Evolutionary conservation across 1,139 yeast species (phyloP).

Genomic region (Pichia sorboxylosa): DNA sequence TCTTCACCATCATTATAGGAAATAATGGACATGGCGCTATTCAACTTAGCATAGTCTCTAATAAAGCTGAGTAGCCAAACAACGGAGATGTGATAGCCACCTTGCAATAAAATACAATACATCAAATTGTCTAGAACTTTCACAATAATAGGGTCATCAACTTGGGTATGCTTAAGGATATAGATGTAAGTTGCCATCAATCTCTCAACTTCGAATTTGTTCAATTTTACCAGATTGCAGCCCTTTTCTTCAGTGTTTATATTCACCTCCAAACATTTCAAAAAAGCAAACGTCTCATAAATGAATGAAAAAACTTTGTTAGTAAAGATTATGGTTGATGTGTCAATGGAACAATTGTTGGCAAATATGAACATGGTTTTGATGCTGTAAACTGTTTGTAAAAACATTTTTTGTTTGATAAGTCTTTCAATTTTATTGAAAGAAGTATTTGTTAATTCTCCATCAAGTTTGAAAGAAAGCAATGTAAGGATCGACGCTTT

Average conservation of each 20-base stretch:
- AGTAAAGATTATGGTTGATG: not conserved
- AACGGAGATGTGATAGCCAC: slow-evolving; percentile 32
- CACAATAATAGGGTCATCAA: slow-evolving; percentile 29
- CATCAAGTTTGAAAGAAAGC: not conserved
- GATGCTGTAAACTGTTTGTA: not conserved
- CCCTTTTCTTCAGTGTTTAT: not conserved
- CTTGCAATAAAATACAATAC: slow-evolving; percentile 32
- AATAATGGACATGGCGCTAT: slow-evolving; percentile 15
- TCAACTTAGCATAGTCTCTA: slow-evolving; percentile 19
- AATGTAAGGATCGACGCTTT: not conserved
- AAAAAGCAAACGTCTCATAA: not conserved
- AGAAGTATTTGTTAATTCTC: not conserved
- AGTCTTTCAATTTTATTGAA: not conserved
- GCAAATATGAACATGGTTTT: not conserved
- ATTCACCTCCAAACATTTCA: not conserved
- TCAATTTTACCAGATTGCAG: no score
- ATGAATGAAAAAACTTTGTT: not conserved
- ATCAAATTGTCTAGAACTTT: slow-evolving; percentile 28
- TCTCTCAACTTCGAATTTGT: slow-evolving; percentile 19
- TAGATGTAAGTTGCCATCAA: slow-evolving; percentile 28
- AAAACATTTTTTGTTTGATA: not conserved
- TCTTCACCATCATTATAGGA: slow-evolving; percentile 15
- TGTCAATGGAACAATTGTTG: not conserved
- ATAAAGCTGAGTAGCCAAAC: slow-evolving; percentile 32
- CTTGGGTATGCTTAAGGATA: slow-evolving; percentile 22